These are phyloP conservation scores for Venturia carpophila DNA, from an alignment of 2,329 filamentous ascomycete genomes.

Conservation along the genomic window DNA sequence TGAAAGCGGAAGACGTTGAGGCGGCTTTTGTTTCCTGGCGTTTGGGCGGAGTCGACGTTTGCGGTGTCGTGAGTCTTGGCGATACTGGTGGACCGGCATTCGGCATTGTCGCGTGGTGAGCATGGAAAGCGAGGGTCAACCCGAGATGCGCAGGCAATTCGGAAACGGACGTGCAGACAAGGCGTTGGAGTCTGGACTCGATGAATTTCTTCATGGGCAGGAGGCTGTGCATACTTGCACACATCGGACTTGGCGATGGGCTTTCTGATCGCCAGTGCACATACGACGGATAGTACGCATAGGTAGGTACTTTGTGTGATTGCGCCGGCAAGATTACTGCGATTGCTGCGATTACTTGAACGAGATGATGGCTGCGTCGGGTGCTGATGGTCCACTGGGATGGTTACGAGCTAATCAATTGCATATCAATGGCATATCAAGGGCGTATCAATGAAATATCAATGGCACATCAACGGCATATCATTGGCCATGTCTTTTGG, in stretches of 20 bases:
- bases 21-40: not conserved
- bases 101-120: not conserved
- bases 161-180: not conserved
- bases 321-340: not conserved
- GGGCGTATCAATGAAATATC: too few relatives aligned
- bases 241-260: not conserved
- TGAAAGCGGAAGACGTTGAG: constrained; percentile 1
- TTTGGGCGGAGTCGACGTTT: constrained; percentile 1
- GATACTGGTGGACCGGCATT: not conserved
- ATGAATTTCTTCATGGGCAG: not conserved
- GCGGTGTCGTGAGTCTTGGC: not conserved
- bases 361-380: not conserved
- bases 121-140: not conserved
- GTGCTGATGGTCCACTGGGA: too few relatives aligned
- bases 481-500: too few relatives aligned
- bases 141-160: not conserved
- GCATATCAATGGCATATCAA: too few relatives aligned
- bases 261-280: not conserved
- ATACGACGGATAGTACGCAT: too few relatives aligned
- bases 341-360: not conserved
- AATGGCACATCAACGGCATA: too few relatives aligned
- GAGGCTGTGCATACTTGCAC: not conserved
- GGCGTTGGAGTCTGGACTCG: not conserved
- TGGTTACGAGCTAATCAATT: too few relatives aligned
- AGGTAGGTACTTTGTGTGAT: not conserved